These are phyloP conservation scores for Sugiyamaella chiloensis DNA, from an alignment of 805 yeast genomes.

Conservation along the genomic window DNA sequence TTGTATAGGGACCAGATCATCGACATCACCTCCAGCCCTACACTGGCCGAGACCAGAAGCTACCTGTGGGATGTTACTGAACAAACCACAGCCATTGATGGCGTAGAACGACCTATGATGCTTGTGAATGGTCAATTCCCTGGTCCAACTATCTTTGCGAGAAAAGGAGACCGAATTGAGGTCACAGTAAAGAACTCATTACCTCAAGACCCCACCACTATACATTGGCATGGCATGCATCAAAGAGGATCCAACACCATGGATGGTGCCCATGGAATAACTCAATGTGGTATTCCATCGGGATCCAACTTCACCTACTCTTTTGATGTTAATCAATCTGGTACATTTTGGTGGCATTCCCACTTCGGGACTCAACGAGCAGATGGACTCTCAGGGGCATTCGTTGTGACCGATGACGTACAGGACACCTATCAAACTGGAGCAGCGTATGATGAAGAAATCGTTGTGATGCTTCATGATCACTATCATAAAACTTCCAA, in stretches of 20 bases:
- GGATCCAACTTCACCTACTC: constrained; percentile 41
- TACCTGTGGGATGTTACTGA: background rate
- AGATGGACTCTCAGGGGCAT: constrained; percentile 48
- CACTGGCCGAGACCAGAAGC: background rate
- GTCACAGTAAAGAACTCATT: constrained; percentile 39
- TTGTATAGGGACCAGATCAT: background rate
- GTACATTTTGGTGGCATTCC: constrained; percentile 57
- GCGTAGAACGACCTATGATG: constrained; percentile 31
- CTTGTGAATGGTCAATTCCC: constrained; percentile 46
- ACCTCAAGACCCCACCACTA: constrained; percentile 37
- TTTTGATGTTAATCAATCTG: constrained; percentile 42
- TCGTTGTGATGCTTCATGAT: constrained; percentile 40
- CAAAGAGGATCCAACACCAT: constrained; percentile 45
- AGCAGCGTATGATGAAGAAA: constrained; percentile 29
- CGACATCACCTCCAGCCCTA: background rate
- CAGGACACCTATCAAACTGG: constrained; percentile 21
- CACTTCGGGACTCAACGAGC: constrained; percentile 46
- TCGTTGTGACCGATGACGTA: constrained; percentile 35
- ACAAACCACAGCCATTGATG: constrained; percentile 15
- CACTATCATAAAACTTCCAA: constrained; percentile 38
- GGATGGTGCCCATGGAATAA: constrained; percentile 51
- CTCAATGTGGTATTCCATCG: constrained; percentile 49
- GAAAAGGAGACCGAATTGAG: constrained; percentile 34
- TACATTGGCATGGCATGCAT: constrained; percentile 54
- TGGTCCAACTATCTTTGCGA: constrained; percentile 44